Percentiles rank a stretch among this genome's conserved stretches.
phyloP scores from a whole-genome alignment of 352 stramenopile species.

The Globisporangium parvum region DNA sequence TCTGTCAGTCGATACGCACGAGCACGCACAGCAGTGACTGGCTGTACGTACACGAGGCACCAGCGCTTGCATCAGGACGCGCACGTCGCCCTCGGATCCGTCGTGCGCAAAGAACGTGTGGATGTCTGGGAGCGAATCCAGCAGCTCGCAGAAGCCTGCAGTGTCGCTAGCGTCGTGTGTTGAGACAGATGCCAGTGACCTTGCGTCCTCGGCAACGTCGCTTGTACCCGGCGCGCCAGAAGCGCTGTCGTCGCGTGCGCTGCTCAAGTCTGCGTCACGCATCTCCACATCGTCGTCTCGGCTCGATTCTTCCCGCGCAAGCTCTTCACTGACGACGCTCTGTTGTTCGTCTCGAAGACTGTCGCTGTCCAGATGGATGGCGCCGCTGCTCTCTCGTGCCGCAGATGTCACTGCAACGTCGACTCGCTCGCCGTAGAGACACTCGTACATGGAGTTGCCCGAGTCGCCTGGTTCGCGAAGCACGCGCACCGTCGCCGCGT shows the following conservation, averaged over 20 bases:
- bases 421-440: constrained; percentile 20
- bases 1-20: not conserved
- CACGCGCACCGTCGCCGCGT: constrained; percentile 20
- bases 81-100: constrained; percentile 2
- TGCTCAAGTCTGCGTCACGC: no score
- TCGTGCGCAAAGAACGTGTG: constrained; percentile 12
- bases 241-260: no score
- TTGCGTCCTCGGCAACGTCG: no score
- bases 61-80: constrained; percentile 3
- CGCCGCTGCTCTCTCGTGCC: no score
- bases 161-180: not conserved
- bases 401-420: not conserved
- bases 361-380: no score
- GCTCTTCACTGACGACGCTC: no score
- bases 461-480: constrained; percentile 32
- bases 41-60: constrained; percentile 1
- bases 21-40: not conserved
- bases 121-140: constrained; percentile 9
- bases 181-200: not conserved
- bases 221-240: no score
- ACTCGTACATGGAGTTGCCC: constrained; percentile 18
- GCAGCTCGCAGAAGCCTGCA: not conserved
- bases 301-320: no score
- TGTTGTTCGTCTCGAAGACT: no score
- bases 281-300: no score